These are phyloP conservation scores for Mycosphaerella arachidis DNA, from an alignment of 2,329 filamentous ascomycete genomes.

Conservation along the genomic window DNA sequence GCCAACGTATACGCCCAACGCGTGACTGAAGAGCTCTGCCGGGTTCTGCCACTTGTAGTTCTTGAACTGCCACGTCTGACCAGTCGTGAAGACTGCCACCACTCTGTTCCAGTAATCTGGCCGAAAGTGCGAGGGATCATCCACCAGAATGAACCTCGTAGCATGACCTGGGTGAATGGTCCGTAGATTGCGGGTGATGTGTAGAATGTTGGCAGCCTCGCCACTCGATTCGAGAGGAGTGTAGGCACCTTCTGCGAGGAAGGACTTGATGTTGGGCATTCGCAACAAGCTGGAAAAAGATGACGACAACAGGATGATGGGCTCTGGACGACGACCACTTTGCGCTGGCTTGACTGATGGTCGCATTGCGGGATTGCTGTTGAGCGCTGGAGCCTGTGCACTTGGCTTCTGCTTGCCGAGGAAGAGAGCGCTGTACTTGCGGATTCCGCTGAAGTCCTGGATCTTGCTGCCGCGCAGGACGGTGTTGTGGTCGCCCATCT, in stretches of 20 bases:
- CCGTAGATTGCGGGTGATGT: slow-evolving; percentile 74
- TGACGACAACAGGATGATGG: slow-evolving; percentile 94
- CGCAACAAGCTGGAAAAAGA: slow-evolving; percentile 91
- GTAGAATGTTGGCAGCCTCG: slow-evolving; percentile 68
- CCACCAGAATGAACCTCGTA: slow-evolving; percentile 91
- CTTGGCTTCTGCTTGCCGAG: slow-evolving; percentile 52
- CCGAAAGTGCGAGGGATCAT: slow-evolving; percentile 90
- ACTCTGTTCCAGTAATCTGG: slow-evolving; percentile 96
- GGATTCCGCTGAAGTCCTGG: slow-evolving; percentile 90
- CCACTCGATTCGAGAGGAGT: slow-evolving; percentile 62
- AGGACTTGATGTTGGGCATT: slow-evolving; percentile 92
- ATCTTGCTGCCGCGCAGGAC: slow-evolving; percentile 78
- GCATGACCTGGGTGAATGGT: slow-evolving; percentile 64
- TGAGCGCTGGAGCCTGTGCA: slow-evolving; percentile 40
- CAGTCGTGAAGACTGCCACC: slow-evolving; percentile 94
- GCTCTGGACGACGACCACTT: slow-evolving; percentile 56
- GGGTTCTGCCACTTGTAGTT: slow-evolving; percentile 93
- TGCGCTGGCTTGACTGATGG: slow-evolving; percentile 33
- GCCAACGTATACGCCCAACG: slow-evolving; percentile 81
- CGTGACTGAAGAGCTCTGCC: slow-evolving; percentile 82
- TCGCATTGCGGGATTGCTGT: slow-evolving; percentile 34
- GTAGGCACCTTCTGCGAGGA: slow-evolving; percentile 82
- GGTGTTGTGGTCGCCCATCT: slow-evolving; percentile 88
- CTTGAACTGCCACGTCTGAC: slow-evolving; percentile 98
- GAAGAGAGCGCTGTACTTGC: slow-evolving; percentile 52